Percentiles rank a stretch among this genome's conserved stretches.
Conservation (phyloP, 768 basidiomycete species). For the Lepiota brunneoincarnata region DNA sequence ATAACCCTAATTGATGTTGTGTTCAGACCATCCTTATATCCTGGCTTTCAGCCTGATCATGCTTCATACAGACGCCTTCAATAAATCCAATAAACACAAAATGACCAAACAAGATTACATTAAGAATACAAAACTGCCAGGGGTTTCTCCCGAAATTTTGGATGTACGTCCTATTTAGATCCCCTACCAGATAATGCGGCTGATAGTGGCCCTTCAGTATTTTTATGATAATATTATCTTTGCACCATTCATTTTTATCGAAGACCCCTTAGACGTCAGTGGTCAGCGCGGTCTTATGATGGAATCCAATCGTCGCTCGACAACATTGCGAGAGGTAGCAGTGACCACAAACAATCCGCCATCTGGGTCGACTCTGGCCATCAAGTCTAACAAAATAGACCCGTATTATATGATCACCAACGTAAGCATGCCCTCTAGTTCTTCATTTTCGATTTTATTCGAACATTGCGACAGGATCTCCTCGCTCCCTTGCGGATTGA, state of each 20-base stretch:
- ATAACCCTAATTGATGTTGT: background rate
- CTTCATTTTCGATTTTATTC: slow-evolving; percentile 3
- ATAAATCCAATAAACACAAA: slow-evolving; percentile 95
- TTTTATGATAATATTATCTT: slow-evolving; percentile 97
- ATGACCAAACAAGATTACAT: slow-evolving; percentile 96
- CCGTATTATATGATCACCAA: slow-evolving; percentile 89
- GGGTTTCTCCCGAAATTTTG: slow-evolving; percentile 77
- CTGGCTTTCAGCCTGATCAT: slow-evolving; percentile 97
- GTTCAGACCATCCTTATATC: slow-evolving; percentile 88
- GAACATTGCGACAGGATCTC: slow-evolving; percentile 43
- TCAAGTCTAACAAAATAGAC: slow-evolving; percentile 73
- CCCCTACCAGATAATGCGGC: background rate
- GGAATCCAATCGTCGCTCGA: slow-evolving; percentile 43
- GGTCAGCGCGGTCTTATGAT: slow-evolving; percentile 46
- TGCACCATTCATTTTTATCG: slow-evolving; percentile 95
- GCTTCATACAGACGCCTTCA: slow-evolving; percentile 98
- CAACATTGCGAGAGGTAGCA: slow-evolving; percentile 20
- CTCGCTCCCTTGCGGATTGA: slow-evolving; percentile 69
- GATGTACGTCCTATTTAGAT: slow-evolving; percentile 54
- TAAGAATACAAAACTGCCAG: slow-evolving; percentile 87
- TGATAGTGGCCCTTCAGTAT: slow-evolving; percentile 47
- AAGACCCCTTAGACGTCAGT: slow-evolving; percentile 78
- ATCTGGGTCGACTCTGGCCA: slow-evolving; percentile 31
- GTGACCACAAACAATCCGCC: slow-evolving; percentile 18
- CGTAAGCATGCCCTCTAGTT: slow-evolving; percentile 36